A percentile compares a stretch with the other conserved stretches of the same genome.
Evolutionary conservation across 208 protist genomes (phyloP).

Genomic region (Wallacemonas sp.): DNA sequence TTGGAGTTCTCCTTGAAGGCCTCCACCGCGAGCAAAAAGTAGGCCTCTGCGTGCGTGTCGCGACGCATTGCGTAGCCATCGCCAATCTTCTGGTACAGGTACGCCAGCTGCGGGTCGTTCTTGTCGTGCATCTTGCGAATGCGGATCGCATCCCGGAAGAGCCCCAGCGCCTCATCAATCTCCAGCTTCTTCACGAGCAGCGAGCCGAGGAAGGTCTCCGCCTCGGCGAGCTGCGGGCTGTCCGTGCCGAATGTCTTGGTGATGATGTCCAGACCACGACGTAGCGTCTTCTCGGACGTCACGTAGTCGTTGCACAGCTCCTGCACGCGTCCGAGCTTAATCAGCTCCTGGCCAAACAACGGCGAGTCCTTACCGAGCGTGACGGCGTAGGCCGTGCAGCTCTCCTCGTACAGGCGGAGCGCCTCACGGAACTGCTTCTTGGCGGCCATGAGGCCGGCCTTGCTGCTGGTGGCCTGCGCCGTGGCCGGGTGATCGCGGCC

Average conservation of each 20-base stretch:
- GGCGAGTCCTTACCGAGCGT: slow-evolving; percentile 80
- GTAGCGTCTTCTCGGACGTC: slow-evolving; percentile 70
- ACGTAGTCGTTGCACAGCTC: slow-evolving; percentile 79
- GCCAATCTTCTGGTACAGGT: slow-evolving; percentile 87
- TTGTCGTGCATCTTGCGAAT: slow-evolving; percentile 66
- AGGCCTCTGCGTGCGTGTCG: slow-evolving; percentile 84
- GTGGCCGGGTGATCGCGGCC: slow-evolving; percentile 83
- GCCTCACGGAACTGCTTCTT: slow-evolving; percentile 86
- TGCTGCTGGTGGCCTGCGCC: slow-evolving; percentile 84
- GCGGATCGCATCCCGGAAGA: slow-evolving; percentile 79
- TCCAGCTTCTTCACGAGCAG: slow-evolving; percentile 71
- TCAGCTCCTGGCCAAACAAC: slow-evolving; percentile 74
- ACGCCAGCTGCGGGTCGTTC: slow-evolving; percentile 81
- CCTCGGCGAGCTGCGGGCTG: slow-evolving; percentile 73
- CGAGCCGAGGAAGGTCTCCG: slow-evolving; percentile 72
- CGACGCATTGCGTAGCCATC: slow-evolving; percentile 82
- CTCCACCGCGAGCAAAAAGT: slow-evolving; percentile 85
- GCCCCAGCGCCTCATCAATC: slow-evolving; percentile 50
- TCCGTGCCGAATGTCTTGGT: slow-evolving; percentile 64
- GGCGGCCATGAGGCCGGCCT: slow-evolving; percentile 74
- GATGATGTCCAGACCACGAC: slow-evolving; percentile 65
- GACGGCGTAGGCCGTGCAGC: slow-evolving; percentile 65
- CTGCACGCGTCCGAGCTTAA: slow-evolving; percentile 82
- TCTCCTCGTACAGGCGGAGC: slow-evolving; percentile 78
- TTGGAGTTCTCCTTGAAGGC: slow-evolving; percentile 78